Evolutionary conservation across 1,284 basidiomycete species (phyloP).

Genomic region (Dichomitus squalens): DNA sequence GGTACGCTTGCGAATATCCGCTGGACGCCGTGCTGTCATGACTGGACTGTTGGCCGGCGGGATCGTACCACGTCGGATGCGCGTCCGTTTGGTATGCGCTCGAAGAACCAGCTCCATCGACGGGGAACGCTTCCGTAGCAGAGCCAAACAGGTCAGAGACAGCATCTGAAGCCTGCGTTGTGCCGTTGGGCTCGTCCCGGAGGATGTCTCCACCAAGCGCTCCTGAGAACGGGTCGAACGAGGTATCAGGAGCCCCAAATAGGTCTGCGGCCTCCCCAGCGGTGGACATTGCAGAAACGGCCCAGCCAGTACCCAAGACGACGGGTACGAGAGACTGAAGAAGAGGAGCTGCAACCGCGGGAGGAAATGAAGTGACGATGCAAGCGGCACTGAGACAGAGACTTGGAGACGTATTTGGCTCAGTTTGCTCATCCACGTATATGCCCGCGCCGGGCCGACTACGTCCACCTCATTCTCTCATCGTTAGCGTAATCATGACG

Average conservation of each 20-base stretch:
- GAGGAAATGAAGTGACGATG: constrained; percentile 15
- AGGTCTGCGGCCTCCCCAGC: constrained; percentile 79
- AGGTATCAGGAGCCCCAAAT: constrained; percentile 64
- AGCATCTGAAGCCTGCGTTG: constrained; percentile 21
- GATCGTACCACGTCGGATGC: constrained; percentile 30
- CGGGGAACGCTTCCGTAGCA: constrained; percentile 16
- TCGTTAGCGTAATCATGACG: too few relatives aligned
- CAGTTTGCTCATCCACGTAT: constrained; percentile 27
- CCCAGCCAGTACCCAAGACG: constrained; percentile 22
- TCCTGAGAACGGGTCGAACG: constrained; percentile 64
- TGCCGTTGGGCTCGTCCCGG: constrained; percentile 11
- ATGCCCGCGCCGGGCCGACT: neutral
- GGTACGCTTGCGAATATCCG: constrained; percentile 24
- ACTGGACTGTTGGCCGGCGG: constrained; percentile 16
- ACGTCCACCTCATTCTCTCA: too few relatives aligned
- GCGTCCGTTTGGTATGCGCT: constrained; percentile 34
- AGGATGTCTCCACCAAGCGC: constrained; percentile 47
- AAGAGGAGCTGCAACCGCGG: neutral
- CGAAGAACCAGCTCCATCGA: constrained; percentile 17
- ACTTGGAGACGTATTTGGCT: constrained; percentile 24
- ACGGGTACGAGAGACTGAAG: constrained; percentile 7
- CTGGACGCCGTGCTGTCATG: constrained; percentile 15
- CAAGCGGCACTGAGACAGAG: constrained; percentile 2
- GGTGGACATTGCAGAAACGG: constrained; percentile 48
- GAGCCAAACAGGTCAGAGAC: constrained; percentile 30